A percentile compares a stretch with the other conserved stretches of the same genome.
Evolutionary conservation across 139 green algal species (phyloP).

Genomic region (Chlamydomonas schloesseri): DNA sequence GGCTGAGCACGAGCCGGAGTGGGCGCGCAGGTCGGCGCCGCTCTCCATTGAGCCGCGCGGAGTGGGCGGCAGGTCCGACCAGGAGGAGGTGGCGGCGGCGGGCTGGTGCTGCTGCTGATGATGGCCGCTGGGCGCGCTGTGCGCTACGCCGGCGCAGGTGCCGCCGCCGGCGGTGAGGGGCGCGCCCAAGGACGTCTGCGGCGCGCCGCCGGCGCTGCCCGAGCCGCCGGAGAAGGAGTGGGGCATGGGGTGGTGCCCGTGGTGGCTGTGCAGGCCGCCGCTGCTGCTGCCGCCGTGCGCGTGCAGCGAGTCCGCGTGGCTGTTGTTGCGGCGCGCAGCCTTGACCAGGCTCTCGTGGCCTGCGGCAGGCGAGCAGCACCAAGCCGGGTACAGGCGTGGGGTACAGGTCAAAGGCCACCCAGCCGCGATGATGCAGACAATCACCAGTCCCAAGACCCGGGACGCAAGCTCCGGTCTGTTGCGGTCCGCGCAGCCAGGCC

Average conservation of each 20-base stretch:
- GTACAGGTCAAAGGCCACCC: too few relatives aligned
- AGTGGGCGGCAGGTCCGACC: conserved; percentile 19
- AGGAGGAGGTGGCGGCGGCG: background rate
- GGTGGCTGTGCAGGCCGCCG: background rate
- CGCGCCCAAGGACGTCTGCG: too few relatives aligned
- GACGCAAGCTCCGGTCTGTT: too few relatives aligned
- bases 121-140: too few relatives aligned
- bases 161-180: too few relatives aligned
- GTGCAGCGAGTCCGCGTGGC: conserved; percentile 17
- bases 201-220: background rate
- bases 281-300: background rate
- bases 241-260: background rate
- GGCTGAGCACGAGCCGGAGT: too few relatives aligned
- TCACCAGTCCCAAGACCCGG: too few relatives aligned
- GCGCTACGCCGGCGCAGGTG: too few relatives aligned
- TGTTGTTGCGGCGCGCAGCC: conserved; percentile 6
- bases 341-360: conserved; percentile 29
- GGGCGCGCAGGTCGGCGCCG: background rate
- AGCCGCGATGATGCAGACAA: too few relatives aligned
- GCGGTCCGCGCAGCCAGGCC: too few relatives aligned
- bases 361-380: background rate
- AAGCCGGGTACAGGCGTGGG: too few relatives aligned
- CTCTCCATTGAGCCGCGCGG: conserved; percentile 30
- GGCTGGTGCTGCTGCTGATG: too few relatives aligned
- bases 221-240: background rate